Evolutionary conservation across 1,139 yeast species (phyloP).

Genomic region (Wickerhamiella infanticola): DNA sequence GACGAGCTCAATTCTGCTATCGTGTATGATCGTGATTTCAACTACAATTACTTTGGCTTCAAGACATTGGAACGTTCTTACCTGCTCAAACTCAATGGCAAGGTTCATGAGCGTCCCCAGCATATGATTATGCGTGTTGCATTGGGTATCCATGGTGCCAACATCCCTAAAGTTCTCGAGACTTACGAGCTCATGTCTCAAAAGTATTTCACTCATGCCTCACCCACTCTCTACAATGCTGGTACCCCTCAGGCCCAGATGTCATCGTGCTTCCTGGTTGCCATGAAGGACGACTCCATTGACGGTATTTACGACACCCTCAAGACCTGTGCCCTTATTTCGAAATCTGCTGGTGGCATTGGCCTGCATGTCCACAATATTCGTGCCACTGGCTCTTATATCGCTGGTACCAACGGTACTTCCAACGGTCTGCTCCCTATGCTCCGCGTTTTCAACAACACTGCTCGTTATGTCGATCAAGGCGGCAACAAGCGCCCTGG

Average conservation of each 20-base stretch:
- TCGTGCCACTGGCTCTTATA: conserved; percentile 72
- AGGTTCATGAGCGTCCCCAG: conserved; percentile 81
- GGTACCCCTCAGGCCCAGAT: conserved; percentile 80
- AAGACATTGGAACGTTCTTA: conserved; percentile 79
- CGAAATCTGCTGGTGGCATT: conserved; percentile 85
- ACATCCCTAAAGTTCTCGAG: conserved; percentile 56
- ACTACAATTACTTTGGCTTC: conserved; percentile 73
- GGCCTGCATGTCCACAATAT: conserved; percentile 76
- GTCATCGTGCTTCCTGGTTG: conserved; percentile 79
- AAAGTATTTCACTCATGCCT: conserved; percentile 75
- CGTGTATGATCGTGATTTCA: conserved; percentile 70
- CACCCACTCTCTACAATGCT: conserved; percentile 80
- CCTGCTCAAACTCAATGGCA: conserved; percentile 50
- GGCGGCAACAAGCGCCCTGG: conserved; percentile 94
- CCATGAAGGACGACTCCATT: conserved; percentile 81
- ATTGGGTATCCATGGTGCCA: conserved; percentile 69
- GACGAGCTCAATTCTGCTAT: conserved; percentile 70
- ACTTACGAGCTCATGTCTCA: conserved; percentile 75
- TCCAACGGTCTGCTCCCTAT: conserved; percentile 81
- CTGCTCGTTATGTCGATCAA: conserved; percentile 86
- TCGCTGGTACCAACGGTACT: conserved; percentile 81
- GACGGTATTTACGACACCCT: conserved; percentile 82
- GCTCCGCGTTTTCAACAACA: conserved; percentile 80
- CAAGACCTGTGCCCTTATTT: conserved; percentile 72
- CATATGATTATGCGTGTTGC: conserved; percentile 83